Evolutionary conservation across 768 basidiomycete genomes (phyloP), one percentile per base, ranked within the genome.

Genomic region (Mycena galopus): DNA sequence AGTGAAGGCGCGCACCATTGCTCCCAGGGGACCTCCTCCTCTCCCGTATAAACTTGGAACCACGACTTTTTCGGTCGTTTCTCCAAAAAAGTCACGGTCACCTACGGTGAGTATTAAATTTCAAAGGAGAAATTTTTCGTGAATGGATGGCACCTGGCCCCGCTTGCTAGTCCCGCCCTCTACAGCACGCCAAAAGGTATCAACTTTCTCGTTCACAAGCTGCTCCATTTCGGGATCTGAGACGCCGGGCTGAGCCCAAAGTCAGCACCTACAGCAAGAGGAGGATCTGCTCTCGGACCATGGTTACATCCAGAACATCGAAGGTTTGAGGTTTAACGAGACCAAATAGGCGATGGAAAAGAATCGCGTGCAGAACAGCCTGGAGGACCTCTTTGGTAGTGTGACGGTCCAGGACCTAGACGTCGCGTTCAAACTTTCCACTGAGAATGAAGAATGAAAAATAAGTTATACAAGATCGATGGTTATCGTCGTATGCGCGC

Each of bases 11-110:
- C 84, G 8, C 16, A 94, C 94, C 94, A 96, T 81, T 94, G 91
- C 79, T 96, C 95, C 94, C 94, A 96, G 63, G 94, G 90, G 17
- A 95, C 89, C 29, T 95, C 93, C 78, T 96, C 94, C 82, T 96
- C 93, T 1, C 88, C 91, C 75, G 87, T 85, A 47, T 91, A 91
- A 14, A 89, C 88, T 62, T 87, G 87, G 75, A 94, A 93, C 94
- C 94, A 95, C 19, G 89, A 88, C 81, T 94, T 95, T 81, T 91
- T 92, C 12, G 89, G 88, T 58, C 89, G 87, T 79, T 91, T 93
- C 79, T 95, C 94, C 2, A 93, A 92, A 73, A 96, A 90, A 0
- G 91, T 94, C 23, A 95, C 88, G 12, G 87, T 79, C 35, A 96
- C 91, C 94, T 93, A 62, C 3, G 37, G 39, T 29, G 10, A 27